Evolutionary conservation across 176 grass and related monocot genomes (phyloP), one percentile per base, ranked within the genome.

Genomic region (Phragmites australis): DNA sequence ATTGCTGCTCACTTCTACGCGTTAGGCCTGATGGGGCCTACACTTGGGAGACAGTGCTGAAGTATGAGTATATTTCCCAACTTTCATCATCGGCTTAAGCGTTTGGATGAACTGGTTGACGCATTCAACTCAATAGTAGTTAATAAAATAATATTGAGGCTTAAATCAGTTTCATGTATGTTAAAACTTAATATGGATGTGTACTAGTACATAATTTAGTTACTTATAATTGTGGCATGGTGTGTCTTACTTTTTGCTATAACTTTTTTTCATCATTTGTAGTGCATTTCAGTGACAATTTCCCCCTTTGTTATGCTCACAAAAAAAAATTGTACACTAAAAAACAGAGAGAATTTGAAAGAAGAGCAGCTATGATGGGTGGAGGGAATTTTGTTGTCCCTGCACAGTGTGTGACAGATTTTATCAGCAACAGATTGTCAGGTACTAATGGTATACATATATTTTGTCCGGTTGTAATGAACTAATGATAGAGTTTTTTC

Each of bases 331-430:
- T 63, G 29, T 40, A 71, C 51, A 41, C 62, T 57, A 45, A 22
- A 72, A 65, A 88, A 81, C 59, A 98, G 92, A 93, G 95, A 85
- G 90, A 98, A 34, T 93, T 89, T 65, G 95, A 98, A 87, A 91
- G 83, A 94, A 89, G 69, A 82, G 95, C 95, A 81, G 92, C 95
- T 81, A 49, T 60, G 46, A 93, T 94, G 88, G 95, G 95, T n/a
- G 95, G 95, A 84, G 95, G 90, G 44, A 91, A 94, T 87, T 98
- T 94, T 75, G 88, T 93, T 72, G 88, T 93, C 59, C 95, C 92
- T 63, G 95, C 74, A 83, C 95, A 98, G 82, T 63, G 86, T 75
- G 92, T 98, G 70, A 89, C 95, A 27, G 92, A 98, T 94, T 93
- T 98, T 72, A 73, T 98, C 72, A 85, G 66, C 76, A 88, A 94